Evolutionary conservation across 306 rosid genomes (phyloP).

Genomic region (Acmispon strigosus): DNA sequence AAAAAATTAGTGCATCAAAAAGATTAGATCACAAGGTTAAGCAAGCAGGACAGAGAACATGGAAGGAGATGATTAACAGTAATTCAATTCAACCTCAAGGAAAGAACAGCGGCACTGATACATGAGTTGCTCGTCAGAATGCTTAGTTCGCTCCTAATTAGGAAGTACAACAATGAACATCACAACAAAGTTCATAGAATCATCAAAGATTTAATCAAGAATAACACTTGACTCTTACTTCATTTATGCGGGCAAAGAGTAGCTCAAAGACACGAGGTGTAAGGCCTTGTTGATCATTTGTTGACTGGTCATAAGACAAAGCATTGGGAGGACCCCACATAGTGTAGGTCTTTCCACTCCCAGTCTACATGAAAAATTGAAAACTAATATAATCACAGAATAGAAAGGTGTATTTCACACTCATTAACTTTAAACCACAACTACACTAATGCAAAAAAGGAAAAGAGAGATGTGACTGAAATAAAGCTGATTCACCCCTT

Average conservation of each 20-base stretch:
- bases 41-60: not conserved
- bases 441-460: no score
- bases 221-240: constrained; percentile 34
- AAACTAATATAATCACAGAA: not conserved
- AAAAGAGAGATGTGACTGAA: no score
- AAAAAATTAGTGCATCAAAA: constrained; percentile 12
- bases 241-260: constrained; percentile 70
- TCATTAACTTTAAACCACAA: no score
- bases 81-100: constrained; percentile 58
- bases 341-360: constrained; percentile 91
- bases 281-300: constrained; percentile 60
- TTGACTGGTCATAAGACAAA: constrained; percentile 41
- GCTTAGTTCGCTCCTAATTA: constrained; percentile 75
- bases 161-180: constrained; percentile 6
- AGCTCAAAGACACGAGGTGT: constrained; percentile 78
- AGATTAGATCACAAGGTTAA: constrained; percentile 7
- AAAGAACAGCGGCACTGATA: constrained; percentile 81
- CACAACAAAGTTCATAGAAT: not conserved
- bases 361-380: constrained; percentile 44
- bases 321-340: constrained; percentile 95
- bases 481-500: no score
- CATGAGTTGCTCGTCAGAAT: constrained; percentile 58
- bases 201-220: not conserved
- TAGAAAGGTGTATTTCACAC: no score
- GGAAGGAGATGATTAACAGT: not conserved